phyloP scores from a whole-genome alignment of 73 alveolate genomes.

The Symbiodinium pilosum region DNA sequence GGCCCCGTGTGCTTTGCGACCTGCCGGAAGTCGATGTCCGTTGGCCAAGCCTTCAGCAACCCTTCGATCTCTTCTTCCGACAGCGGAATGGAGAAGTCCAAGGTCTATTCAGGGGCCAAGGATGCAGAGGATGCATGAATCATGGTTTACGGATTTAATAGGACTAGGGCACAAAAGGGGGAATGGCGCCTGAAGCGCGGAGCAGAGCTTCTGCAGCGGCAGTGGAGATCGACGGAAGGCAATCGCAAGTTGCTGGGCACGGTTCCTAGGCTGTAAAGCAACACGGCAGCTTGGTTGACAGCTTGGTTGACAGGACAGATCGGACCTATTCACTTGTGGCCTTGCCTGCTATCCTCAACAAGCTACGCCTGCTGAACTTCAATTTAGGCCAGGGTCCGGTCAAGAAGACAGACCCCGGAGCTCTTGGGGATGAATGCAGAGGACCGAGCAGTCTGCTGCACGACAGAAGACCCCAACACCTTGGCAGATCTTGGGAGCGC shows the following conservation, averaged over 20 bases:
- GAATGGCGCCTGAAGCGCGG: no score
- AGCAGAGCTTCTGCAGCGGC: slow-evolving; percentile 50
- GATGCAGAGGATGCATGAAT: no score
- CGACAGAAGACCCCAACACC: background rate
- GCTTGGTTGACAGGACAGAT: no score
- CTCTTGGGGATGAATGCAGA: background rate
- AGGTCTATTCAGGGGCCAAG: no score
- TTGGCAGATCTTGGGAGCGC: background rate
- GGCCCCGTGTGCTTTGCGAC: background rate
- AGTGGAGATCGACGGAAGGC: slow-evolving; percentile 22
- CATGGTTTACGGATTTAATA: no score
- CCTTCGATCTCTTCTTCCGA: background rate
- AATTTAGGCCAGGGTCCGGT: no score
- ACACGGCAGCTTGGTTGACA: no score
- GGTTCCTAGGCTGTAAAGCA: background rate
- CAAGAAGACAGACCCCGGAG: background rate
- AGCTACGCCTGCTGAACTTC: no score
- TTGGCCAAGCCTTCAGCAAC: slow-evolving; percentile 60
- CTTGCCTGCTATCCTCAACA: no score
- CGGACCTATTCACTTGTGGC: no score
- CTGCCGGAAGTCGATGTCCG: slow-evolving; percentile 25
- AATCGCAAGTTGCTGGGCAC: slow-evolving; percentile 51
- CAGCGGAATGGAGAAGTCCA: slow-evolving; percentile 47
- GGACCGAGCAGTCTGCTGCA: background rate
- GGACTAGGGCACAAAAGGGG: no score